A percentile compares a stretch with the other conserved stretches of the same genome.
phyloP scores from a whole-genome alignment of 176 grass and related monocot genomes.

The Miscanthus lutarioriparius region DNA sequence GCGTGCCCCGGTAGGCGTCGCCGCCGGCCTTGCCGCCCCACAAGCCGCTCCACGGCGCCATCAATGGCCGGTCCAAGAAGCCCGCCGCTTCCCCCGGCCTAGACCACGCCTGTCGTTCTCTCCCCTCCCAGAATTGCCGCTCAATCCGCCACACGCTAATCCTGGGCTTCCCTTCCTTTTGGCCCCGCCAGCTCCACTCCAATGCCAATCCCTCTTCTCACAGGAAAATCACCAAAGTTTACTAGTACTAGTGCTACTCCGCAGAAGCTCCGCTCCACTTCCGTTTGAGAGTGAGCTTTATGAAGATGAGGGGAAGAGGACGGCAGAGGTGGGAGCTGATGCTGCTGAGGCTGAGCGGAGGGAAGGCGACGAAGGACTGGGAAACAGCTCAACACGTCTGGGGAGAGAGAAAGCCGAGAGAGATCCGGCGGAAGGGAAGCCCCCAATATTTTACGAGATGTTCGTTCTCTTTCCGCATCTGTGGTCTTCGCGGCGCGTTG shows the following conservation, averaged over 20 bases:
- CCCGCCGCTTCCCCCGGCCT: slow-evolving; percentile 13
- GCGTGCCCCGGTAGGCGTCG: slow-evolving; percentile 86
- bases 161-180: slow-evolving; percentile 13
- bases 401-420: not conserved
- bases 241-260: not conserved
- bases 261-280: slow-evolving; percentile 16
- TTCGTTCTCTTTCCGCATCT: slow-evolving; percentile 6
- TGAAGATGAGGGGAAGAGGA: not conserved
- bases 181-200: not conserved
- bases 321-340: not conserved
- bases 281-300: slow-evolving; percentile 35
- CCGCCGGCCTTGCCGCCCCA: slow-evolving; percentile 61
- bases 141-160: slow-evolving; percentile 41
- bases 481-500: not conserved
- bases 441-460: slow-evolving; percentile 1
- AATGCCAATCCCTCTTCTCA: not conserved
- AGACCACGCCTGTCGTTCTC: slow-evolving; percentile 29
- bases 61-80: slow-evolving; percentile 51
- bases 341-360: slow-evolving; percentile 2
- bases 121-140: slow-evolving; percentile 39
- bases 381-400: slow-evolving; percentile 85
- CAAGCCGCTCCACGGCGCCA: slow-evolving; percentile 76
- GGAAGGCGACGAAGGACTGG: slow-evolving; percentile 27
- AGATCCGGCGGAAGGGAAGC: slow-evolving; percentile 30
- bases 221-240: slow-evolving; percentile 6